Conservation (phyloP, 2,329 filamentous ascomycete genomes). For the Fusarium fracticaudum region DNA sequence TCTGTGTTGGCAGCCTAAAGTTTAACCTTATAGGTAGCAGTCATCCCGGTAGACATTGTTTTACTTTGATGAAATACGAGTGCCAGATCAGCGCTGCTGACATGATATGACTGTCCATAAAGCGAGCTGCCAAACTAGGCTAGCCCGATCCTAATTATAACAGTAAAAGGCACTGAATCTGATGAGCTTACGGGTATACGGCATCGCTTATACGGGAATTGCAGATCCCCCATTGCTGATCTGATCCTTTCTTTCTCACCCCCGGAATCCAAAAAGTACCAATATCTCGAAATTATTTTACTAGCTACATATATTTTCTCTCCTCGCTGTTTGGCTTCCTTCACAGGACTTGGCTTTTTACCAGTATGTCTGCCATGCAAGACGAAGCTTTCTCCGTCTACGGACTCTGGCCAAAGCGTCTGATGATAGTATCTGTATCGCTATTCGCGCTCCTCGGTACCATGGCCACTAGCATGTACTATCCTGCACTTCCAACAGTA, state of each 20-base stretch:
- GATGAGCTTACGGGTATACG: not conserved
- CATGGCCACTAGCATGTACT: not conserved
- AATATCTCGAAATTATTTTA: fast-evolving
- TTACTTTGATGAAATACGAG: not conserved
- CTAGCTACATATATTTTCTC: no score
- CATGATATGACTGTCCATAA: not conserved
- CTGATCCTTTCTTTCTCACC: not conserved
- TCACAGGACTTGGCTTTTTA: fast-evolving
- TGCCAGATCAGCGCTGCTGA: not conserved
- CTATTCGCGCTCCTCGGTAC: not conserved
- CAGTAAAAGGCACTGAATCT: not conserved
- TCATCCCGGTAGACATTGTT: no score
- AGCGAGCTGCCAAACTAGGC: not conserved
- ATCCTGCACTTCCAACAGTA: not conserved
- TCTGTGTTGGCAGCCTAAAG: no score
- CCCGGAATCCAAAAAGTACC: fast-evolving
- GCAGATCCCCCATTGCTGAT: not conserved
- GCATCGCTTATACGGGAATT: not conserved
- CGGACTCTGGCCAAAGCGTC: not conserved
- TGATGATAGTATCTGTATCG: not conserved
- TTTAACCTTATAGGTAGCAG: no score
- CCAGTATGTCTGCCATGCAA: not conserved
- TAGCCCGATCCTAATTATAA: not conserved
- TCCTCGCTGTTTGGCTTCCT: fast-evolving
- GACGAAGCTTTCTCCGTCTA: not conserved